Evolutionary conservation across 352 stramenopile species (phyloP).

Genomic region (Globisporangium heterothallicum): DNA sequence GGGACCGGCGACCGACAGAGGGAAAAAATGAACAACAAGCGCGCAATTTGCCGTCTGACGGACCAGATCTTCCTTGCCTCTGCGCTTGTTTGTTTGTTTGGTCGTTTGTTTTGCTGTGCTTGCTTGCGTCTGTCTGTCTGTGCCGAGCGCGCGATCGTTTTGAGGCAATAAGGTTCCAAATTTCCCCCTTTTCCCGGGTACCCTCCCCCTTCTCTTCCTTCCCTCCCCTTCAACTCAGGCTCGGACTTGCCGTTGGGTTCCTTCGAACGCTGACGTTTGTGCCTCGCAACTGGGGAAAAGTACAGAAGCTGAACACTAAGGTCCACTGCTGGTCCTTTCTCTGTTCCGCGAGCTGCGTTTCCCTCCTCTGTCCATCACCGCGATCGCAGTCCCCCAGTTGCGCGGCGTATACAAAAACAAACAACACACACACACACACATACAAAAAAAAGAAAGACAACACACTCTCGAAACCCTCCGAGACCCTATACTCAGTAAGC

Average conservation of each 20-base stretch:
- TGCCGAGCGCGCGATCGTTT: neutral
- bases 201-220: neutral
- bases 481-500: neutral
- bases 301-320: constrained; percentile 7
- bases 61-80: constrained; percentile 14
- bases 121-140: neutral
- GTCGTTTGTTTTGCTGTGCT: neutral
- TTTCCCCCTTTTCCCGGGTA: constrained; percentile 1
- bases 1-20: too few species aligned
- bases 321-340: neutral
- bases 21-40: constrained; percentile 1
- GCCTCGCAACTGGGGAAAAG: neutral
- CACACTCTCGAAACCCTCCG: neutral
- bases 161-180: constrained; percentile 10
- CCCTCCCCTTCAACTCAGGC: constrained; percentile 5
- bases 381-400: neutral
- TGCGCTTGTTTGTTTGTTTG: neutral
- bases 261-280: constrained; percentile 9
- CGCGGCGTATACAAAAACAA: constrained; percentile 2
- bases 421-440: neutral
- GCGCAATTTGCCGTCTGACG: neutral
- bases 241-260: constrained; percentile 1
- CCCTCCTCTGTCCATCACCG: neutral
- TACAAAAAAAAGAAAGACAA: constrained; percentile 9
- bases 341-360: constrained; percentile 1